Conservation (phyloP, 345 rosid genomes). For the Citrus australasica region DNA sequence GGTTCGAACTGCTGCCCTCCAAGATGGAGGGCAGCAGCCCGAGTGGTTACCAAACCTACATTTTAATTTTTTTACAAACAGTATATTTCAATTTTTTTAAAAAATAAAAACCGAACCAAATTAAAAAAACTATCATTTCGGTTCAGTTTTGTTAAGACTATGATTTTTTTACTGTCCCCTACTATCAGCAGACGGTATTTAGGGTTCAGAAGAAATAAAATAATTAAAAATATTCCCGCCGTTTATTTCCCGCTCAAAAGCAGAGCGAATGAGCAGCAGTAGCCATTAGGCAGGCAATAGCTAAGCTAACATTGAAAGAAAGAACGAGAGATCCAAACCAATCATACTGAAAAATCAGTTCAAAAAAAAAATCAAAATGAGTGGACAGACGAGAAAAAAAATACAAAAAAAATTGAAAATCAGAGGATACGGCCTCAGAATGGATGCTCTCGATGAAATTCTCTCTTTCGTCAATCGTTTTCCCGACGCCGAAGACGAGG, state of each 20-base stretch:
- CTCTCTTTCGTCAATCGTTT: constrained; percentile 58
- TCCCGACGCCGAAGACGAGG: constrained; percentile 63
- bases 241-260: constrained; percentile 18
- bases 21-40: no score
- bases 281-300: neutral
- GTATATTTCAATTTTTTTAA: no score
- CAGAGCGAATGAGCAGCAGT: neutral
- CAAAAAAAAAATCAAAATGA: constrained; percentile 27
- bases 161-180: no score
- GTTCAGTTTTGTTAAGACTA: no score
- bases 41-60: no score
- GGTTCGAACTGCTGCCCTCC: no score
- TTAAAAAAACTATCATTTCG: no score
- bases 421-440: constrained; percentile 67
- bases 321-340: neutral
- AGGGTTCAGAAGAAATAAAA: neutral
- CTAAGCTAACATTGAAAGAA: neutral
- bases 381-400: constrained; percentile 48
- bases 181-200: neutral
- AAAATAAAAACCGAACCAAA: no score
- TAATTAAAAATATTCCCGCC: constrained; percentile 9
- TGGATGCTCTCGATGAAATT: constrained; percentile 72
- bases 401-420: constrained; percentile 72
- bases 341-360: neutral
- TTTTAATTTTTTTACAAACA: no score